Evolutionary conservation across 1,139 yeast genomes (phyloP).

Genomic region (Kurtzmaniella quercitrusa): DNA sequence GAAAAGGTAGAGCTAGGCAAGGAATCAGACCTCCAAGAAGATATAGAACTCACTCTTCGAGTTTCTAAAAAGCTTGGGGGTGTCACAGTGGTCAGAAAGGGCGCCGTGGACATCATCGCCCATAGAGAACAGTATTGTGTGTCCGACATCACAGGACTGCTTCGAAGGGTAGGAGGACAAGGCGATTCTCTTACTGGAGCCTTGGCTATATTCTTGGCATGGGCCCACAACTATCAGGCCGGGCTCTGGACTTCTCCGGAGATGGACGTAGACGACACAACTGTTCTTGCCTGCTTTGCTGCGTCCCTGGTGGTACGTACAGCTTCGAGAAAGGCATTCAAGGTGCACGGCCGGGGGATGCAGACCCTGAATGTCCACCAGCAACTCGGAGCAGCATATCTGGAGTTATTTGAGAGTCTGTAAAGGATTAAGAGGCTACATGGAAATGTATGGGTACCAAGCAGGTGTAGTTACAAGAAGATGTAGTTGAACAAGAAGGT

Average conservation of each 20-base stretch:
- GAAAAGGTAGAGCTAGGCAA: conserved; percentile 27
- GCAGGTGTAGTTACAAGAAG: neutral
- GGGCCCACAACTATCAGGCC: conserved; percentile 52
- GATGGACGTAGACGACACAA: conserved; percentile 33
- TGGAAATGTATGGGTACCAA: no score
- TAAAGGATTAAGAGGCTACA: neutral
- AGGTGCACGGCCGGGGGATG: conserved; percentile 68
- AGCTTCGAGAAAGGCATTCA: conserved; percentile 65
- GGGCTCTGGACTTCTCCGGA: conserved; percentile 49
- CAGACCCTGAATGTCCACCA: conserved; percentile 79
- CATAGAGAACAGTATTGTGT: conserved; percentile 38
- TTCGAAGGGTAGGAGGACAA: conserved; percentile 44
- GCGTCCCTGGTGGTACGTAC: conserved; percentile 67
- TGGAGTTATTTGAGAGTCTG: conserved; percentile 33
- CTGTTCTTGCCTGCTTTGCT: conserved; percentile 65
- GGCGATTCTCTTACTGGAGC: conserved; percentile 47
- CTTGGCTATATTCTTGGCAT: conserved; percentile 36
- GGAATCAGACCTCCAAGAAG: conserved; percentile 20
- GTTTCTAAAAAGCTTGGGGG: conserved; percentile 60
- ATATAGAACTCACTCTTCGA: conserved; percentile 26
- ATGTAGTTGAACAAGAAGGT: no score
- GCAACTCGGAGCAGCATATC: conserved; percentile 60
- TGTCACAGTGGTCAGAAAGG: conserved; percentile 70
- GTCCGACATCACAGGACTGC: conserved; percentile 54
- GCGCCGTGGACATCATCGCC: conserved; percentile 60